These are phyloP conservation scores for Rhynchospora breviuscula DNA, from an alignment of 176 grass and related monocot genomes.

Conservation along the genomic window DNA sequence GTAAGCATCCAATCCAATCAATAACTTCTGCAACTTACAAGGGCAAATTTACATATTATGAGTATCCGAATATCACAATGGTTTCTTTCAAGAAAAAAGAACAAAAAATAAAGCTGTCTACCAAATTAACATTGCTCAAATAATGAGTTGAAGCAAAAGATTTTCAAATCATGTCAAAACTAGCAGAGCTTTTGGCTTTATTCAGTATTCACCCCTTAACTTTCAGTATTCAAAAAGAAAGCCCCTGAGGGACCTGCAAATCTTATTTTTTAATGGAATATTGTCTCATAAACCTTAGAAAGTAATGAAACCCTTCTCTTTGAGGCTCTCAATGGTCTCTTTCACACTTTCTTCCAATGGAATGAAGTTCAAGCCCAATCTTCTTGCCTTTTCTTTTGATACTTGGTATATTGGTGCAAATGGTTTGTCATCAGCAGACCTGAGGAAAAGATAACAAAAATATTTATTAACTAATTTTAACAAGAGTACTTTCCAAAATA, in stretches of 20 bases:
- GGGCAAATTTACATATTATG: background rate
- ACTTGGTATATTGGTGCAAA: constrained; percentile 7
- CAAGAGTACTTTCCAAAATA: background rate
- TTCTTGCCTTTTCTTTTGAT: constrained; percentile 17
- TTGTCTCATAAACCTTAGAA: constrained; percentile 2
- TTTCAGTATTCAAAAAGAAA: background rate
- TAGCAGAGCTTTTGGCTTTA: background rate
- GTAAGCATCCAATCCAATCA: background rate
- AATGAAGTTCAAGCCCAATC: constrained; percentile 34
- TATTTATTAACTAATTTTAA: background rate
- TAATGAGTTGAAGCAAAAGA: background rate
- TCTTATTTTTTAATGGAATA: background rate
- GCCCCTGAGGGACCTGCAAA: background rate
- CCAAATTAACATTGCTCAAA: background rate
- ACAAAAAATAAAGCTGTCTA: background rate
- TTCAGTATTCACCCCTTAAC: background rate
- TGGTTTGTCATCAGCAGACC: constrained; percentile 31
- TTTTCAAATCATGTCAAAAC: background rate
- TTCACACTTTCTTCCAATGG: constrained; percentile 35
- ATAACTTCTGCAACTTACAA: background rate
- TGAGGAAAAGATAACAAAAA: background rate
- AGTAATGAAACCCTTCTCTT: constrained; percentile 61
- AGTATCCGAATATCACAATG: background rate
- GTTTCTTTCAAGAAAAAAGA: background rate
- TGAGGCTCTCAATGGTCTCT: constrained; percentile 60